Evolutionary conservation across 805 yeast species (phyloP), one percentile per base, ranked within the genome.

Genomic region (Priceomyces castillae): DNA sequence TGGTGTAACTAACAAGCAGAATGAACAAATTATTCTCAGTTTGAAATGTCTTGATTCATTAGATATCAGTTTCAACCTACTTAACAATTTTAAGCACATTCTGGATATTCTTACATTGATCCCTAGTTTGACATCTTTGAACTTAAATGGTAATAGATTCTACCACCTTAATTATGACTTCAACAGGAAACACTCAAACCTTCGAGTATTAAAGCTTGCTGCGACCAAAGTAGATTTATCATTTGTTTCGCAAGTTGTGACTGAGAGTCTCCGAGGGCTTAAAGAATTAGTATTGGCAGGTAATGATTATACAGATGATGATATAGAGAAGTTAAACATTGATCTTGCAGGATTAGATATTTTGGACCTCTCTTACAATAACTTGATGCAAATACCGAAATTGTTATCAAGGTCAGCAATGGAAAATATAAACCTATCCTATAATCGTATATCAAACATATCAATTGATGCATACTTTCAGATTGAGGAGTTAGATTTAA

Each of bases 61-160:
- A 31, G 87, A 85, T 59, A 50, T 89, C 39, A 74, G 88, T 10
- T 77, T 64, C 56, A 84, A 87, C 56, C 59, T 85, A 38, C 59
- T 87, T 33, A 54, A 56, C 16, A 62, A 69, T 41, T 54, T 81
- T 46, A 42, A 54, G 0, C 64, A 59, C 1, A 54, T 84, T 0
- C 53, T 70, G 40, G 48, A 53, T 1, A 58, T 83, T 11, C 46
- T 75, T 0, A 42, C 50, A 2, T 44, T 52, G 2, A 47, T 82
- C 25, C 68, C 73, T 0, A 44, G 47, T 0, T 48, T 88, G 5
- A 46, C 52, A 17, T 55, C 58, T 1, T 49, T 87, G 25, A 70
- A 75, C 34, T 51, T 86, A 35, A 81, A 79, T 44, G 86, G 86
- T 0, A 81, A 80, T 50, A 54, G 73, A 40, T 69, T 80, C 42